Conservation (phyloP, 805 yeast genomes). For the Blastobotrys peoriensis region DNA sequence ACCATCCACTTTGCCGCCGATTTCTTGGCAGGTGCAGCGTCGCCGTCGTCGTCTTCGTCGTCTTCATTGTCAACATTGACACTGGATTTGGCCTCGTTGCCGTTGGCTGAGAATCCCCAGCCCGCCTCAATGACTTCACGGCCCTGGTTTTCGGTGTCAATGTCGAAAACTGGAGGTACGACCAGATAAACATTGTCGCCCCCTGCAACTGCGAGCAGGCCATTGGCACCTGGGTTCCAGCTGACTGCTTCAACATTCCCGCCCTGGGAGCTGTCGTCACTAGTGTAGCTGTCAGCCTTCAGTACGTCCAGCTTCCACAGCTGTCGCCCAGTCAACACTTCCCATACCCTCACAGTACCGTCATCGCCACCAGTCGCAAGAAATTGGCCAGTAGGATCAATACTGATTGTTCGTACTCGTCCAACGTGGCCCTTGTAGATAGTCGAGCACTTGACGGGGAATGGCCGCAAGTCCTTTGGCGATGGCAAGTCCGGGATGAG, state of each 20-base stretch:
- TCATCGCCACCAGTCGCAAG: conserved; percentile 97
- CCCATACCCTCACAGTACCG: conserved; percentile 96
- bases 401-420: conserved; percentile 70
- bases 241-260: conserved; percentile 75
- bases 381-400: conserved; percentile 90
- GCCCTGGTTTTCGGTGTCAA: conserved; percentile 76
- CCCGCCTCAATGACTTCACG: conserved; percentile 78
- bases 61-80: conserved; percentile 27
- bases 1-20: conserved; percentile 77
- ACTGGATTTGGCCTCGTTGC: conserved; percentile 25
- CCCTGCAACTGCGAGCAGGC: conserved; percentile 78
- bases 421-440: conserved; percentile 77
- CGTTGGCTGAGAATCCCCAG: conserved; percentile 66
- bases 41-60: conserved; percentile 32
- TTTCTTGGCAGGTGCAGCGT: conserved; percentile 26
- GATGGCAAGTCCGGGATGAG: conserved; percentile 94
- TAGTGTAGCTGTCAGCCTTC: conserved; percentile 30
- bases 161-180: conserved; percentile 89
- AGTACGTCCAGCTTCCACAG: conserved; percentile 48
- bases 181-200: conserved; percentile 74
- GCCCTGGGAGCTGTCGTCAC: conserved; percentile 31
- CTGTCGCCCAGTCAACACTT: conserved; percentile 90
- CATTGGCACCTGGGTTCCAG: conserved; percentile 83
- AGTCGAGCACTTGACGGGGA: conserved; percentile 88
- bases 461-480: conserved; percentile 93